These are phyloP conservation scores for Spizellomyces punctatus DNA, from an alignment of 192 early-diverging fungal genomes.

Conservation along the genomic window DNA sequence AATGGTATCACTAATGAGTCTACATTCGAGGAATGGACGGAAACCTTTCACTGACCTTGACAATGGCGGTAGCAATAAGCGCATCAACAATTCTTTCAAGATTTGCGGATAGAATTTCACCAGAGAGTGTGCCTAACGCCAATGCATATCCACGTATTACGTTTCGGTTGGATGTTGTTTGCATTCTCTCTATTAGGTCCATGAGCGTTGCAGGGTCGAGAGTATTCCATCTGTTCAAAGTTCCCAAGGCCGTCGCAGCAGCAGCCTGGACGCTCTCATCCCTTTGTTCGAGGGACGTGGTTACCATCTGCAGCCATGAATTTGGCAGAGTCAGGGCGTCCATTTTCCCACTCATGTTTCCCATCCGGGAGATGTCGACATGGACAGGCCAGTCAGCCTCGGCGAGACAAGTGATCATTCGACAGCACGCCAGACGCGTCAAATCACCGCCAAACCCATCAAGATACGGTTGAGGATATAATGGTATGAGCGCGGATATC, in stretches of 20 bases:
- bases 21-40: neutral
- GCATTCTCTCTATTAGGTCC: conserved; percentile 32
- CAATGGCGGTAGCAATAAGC: neutral
- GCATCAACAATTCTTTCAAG: conserved; percentile 31
- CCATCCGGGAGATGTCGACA: conserved; percentile 22
- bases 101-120: conserved; percentile 15
- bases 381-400: conserved; percentile 41
- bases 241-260: conserved; percentile 24
- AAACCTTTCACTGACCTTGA: too few relatives aligned
- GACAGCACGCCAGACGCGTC: conserved; percentile 51
- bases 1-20: neutral
- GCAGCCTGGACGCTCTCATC: conserved; percentile 65
- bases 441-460: conserved; percentile 63
- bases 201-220: conserved; percentile 16
- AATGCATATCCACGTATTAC: conserved; percentile 65
- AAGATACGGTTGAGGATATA: conserved; percentile 41
- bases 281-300: conserved; percentile 59
- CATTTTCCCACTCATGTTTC: neutral
- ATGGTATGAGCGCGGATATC: conserved; percentile 28
- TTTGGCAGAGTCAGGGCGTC: neutral
- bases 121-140: conserved; percentile 59
- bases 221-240: neutral
- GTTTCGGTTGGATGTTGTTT: conserved; percentile 43
- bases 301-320: conserved; percentile 55
- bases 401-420: conserved; percentile 50